These are phyloP conservation scores for Ordospora colligata DNA, from an alignment of 371 early-diverging fungal species.

Conservation along the genomic window DNA sequence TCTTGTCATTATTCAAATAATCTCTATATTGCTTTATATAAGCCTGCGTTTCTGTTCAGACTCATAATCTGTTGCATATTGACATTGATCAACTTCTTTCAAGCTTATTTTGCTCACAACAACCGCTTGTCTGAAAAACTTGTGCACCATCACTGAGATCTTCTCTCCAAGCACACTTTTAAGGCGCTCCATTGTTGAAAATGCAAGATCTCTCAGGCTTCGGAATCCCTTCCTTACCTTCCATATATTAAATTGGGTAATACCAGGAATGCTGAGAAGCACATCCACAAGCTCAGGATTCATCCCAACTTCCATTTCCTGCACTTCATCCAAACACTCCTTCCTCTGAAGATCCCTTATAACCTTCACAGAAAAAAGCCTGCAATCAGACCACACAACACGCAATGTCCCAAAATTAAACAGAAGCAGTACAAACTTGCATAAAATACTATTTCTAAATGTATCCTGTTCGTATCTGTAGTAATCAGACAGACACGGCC, in stretches of 20 bases:
- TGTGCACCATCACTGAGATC: conserved; percentile 1
- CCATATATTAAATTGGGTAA: conserved; percentile 26
- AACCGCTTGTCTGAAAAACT: conserved; percentile 32
- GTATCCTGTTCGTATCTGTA: conserved; percentile 41
- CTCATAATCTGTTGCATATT: too few relatives aligned
- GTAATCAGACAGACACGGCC: conserved; percentile 69
- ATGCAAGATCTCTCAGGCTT: conserved; percentile 41
- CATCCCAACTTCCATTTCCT: not conserved
- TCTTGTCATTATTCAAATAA: too few relatives aligned
- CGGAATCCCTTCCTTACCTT: conserved; percentile 29
- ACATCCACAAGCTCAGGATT: conserved; percentile 39
- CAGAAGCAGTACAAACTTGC: conserved; percentile 69
- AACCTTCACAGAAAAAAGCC: conserved; percentile 18
- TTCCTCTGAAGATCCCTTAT: conserved; percentile 49
- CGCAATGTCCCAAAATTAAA: conserved; percentile 73
- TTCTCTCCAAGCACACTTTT: conserved; percentile 11
- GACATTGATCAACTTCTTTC: not conserved
- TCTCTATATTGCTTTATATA: too few relatives aligned
- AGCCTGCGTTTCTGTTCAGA: too few relatives aligned
- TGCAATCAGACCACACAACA: conserved; percentile 70
- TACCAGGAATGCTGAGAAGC: conserved; percentile 40
- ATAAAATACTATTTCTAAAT: conserved; percentile 40
- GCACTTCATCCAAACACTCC: not conserved
- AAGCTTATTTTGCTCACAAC: not conserved
- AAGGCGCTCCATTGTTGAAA: not conserved